Evolutionary conservation across 2,329 filamentous ascomycete species (phyloP), one percentile per base, ranked within the genome.

Genomic region (Alternaria alternata): DNA sequence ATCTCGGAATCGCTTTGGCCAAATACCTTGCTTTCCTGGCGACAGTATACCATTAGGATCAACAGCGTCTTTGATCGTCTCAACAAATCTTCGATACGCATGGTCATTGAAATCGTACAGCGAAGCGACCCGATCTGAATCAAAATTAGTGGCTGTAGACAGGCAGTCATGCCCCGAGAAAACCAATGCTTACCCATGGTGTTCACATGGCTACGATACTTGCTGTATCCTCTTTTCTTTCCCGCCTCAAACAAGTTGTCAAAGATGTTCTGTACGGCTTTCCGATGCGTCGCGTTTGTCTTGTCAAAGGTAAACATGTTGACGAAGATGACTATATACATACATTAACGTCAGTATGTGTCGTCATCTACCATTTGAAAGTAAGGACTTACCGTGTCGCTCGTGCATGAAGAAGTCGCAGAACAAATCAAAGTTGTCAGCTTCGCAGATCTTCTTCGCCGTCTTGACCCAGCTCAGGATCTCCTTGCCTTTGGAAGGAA

Each of bases 361-460:
- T 36, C 46, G 36, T 24, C 46, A n/a, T 16, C 12, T 9, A 24
- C 4, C 18, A 6, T 18, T 24, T 2, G 22, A 36, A 3, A 48
- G 46, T 5, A 20, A 28, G 14, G 18, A 16, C 46, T 49, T 36
- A 49, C 46, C 46, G 47, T 83, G 80, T 1, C 80, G 72, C 61
- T 83, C 80, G 49, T 82, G 78, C 80, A 84, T 81, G 71, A 83
- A 83, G 69, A 83, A 83, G 57, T 83, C 82, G 60, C 80, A 81
- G 60, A 81, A 77, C 22, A 82, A 66, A 61, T 84, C 82, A 51
- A 82, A 80, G 0, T 75, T 75, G 30, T 81, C 74, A 7, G 73
- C 72, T 58, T 82, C 80, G 56, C 79, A 82, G n/a, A 81, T 74
- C 46, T 69, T 73, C 62, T 81, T 80, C 36, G 80, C 79, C 1